Evolutionary conservation across 495 filamentous ascomycete genomes (phyloP), one percentile per base, ranked within the genome.

Genomic region (Penicillium manginii): DNA sequence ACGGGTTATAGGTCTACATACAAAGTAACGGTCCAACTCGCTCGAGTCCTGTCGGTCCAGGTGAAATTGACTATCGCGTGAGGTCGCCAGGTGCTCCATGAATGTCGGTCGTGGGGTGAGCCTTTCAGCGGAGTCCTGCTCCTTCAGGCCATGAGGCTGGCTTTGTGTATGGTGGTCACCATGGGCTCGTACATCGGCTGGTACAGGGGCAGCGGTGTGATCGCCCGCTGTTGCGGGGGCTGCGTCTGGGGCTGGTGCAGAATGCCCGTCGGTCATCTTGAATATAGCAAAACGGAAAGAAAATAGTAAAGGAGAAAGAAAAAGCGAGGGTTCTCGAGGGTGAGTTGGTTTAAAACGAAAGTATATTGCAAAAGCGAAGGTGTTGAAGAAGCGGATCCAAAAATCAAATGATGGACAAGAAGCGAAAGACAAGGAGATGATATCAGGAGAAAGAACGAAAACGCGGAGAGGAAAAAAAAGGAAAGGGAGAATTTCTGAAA

Each of bases 11-110:
- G 26, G 23, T 21, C 14, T 22, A 73, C 77, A 18, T 74, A 80
- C 77, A 59, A 78, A 80, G 54, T 80, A 80, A 6, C 75, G 74
- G 14, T 78, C 73, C 29, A 80, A n/a, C 9, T 80, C 77, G 57
- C 65, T 72, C 4, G 70, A 69, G 40, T 73, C 61, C n/a, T 53
- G 59, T 35, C 70, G 61, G 40, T 69, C 53, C 6, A 76, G 50
- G 49, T 70, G 66, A 50, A 78, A 78, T 26, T 76, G 75, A 4
- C 65, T 56, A 10, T 78, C 75, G 2, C 73, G 73, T 23, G 72
- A 73, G 51, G 60, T 64, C 26, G 66, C 71, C 17, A 79, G 55
- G 50, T 77, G 67, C 32, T 74, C 71, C 47, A 78, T 59, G 43
- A 74, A 78, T 11, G 72, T 74, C 12, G 75, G 73, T 15, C 75